A percentile compares a stretch with the other conserved stretches of the same genome.
phyloP scores from a whole-genome alignment of 2,329 filamentous ascomycete species.

The Fusarium subtropicale region DNA sequence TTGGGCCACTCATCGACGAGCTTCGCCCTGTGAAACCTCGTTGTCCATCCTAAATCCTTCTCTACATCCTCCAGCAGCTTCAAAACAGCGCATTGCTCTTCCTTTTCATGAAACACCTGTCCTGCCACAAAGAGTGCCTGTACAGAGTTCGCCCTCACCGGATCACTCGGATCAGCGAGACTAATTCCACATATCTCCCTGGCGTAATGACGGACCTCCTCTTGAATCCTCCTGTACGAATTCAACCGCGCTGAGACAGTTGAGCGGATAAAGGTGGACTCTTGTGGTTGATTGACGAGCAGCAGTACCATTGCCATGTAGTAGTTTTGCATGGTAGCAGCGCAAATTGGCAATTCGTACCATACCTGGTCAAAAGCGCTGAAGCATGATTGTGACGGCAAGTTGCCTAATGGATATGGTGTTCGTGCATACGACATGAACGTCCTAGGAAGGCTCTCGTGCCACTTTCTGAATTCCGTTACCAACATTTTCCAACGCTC shows the following conservation, averaged over 20 bases:
- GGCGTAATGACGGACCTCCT: conserved; percentile 29
- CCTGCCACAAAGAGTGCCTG: conserved; percentile 42
- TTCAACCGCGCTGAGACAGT: conserved; percentile 40
- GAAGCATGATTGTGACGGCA: not conserved
- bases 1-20: conserved; percentile 37
- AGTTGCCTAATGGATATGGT: not conserved
- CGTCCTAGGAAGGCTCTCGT: conserved; percentile 28
- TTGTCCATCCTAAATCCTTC: conserved; percentile 72
- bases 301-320: conserved; percentile 73
- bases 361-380: conserved; percentile 65
- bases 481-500: conserved; percentile 37
- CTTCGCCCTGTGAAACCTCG: conserved; percentile 47
- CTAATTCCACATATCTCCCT: conserved; percentile 42
- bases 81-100: conserved; percentile 66
- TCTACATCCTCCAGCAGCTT: conserved; percentile 69
- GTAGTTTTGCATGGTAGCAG: conserved; percentile 73
- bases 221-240: conserved; percentile 33
- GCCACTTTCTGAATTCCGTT: conserved; percentile 36
- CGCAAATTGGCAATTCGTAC: conserved; percentile 73
- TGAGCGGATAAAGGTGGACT: conserved; percentile 42
- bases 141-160: conserved; percentile 38
- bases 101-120: conserved; percentile 56
- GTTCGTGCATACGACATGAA: conserved; percentile 35
- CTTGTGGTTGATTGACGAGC: conserved; percentile 61
- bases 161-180: conserved; percentile 34